A percentile compares a stretch with the other conserved stretches of the same genome.
phyloP scores from a whole-genome alignment of 169 alveolate species.

The Cystoisospora suis region DNA sequence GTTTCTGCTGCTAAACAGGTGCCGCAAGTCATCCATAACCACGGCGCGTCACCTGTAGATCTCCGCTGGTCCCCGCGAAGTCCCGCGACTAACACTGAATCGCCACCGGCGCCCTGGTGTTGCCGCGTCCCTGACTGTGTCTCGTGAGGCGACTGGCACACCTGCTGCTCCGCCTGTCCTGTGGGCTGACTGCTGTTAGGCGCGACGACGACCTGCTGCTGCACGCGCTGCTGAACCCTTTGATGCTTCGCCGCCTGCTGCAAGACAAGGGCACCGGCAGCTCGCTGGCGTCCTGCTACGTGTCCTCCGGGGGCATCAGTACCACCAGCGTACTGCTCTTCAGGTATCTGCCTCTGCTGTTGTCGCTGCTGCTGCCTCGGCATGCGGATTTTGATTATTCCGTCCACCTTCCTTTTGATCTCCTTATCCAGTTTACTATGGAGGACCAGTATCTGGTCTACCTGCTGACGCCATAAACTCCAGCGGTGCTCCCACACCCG shows the following conservation, averaged over 20 bases:
- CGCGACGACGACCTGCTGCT: not conserved
- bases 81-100: not conserved
- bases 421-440: conserved; percentile 53
- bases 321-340: not conserved
- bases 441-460: conserved; percentile 31
- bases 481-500: conserved; percentile 54
- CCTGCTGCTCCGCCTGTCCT: not conserved
- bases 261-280: not conserved
- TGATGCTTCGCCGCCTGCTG: not conserved
- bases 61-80: not conserved
- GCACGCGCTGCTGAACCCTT: not conserved
- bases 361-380: conserved; percentile 37
- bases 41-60: not conserved
- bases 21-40: not conserved
- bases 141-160: not conserved
- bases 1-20: not conserved
- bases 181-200: not conserved
- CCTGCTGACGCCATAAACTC: conserved; percentile 59
- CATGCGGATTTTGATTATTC: conserved; percentile 54
- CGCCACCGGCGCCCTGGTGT: not conserved
- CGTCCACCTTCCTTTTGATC: conserved; percentile 53
- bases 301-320: not conserved
- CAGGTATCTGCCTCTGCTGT: not conserved
- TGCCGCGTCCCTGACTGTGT: not conserved
- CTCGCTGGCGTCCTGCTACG: not conserved